A percentile compares a stretch with the other conserved stretches of the same genome.
Evolutionary conservation across 495 filamentous ascomycete genomes (phyloP).

Genomic region (Xylaria intraflava): DNA sequence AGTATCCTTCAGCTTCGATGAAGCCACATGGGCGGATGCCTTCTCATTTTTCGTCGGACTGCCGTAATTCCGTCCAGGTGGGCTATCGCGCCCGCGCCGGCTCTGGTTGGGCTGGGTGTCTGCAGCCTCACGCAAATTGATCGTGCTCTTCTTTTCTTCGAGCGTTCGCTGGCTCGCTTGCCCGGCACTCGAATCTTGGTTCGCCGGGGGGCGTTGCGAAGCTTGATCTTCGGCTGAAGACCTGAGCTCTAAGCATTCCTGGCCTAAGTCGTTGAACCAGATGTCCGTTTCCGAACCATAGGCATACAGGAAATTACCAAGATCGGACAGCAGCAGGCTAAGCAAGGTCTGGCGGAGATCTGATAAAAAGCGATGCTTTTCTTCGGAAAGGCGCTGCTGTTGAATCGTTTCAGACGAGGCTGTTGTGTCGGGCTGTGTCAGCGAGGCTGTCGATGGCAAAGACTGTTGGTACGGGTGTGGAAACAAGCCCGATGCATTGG

Average conservation of each 20-base stretch:
- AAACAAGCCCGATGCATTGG: slow-evolving; percentile 43
- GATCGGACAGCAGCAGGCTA: slow-evolving; percentile 81
- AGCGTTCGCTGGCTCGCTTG: slow-evolving; percentile 47
- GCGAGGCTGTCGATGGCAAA: slow-evolving; percentile 33
- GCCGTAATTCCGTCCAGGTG: slow-evolving; percentile 32
- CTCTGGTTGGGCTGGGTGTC: slow-evolving; percentile 27
- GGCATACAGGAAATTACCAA: slow-evolving; percentile 77
- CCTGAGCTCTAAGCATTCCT: slow-evolving; percentile 69
- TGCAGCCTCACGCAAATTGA: slow-evolving; percentile 40
- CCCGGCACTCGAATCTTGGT: slow-evolving; percentile 31
- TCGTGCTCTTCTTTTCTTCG: slow-evolving; percentile 54
- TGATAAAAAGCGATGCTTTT: slow-evolving; percentile 60
- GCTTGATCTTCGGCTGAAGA: slow-evolving; percentile 52
- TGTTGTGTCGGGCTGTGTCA: slow-evolving; percentile 45
- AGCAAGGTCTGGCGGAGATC: slow-evolving; percentile 74
- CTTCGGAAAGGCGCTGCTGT: slow-evolving; percentile 45
- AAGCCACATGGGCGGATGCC: slow-evolving; percentile 27
- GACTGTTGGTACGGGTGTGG: slow-evolving; percentile 33
- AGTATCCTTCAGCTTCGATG: slow-evolving; percentile 34
- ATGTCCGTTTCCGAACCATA: slow-evolving; percentile 87
- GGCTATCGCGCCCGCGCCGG: slow-evolving; percentile 22
- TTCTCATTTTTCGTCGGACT: slow-evolving; percentile 39
- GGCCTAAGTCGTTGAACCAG: slow-evolving; percentile 75
- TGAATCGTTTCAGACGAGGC: slow-evolving; percentile 55
- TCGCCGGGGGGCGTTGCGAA: slow-evolving; percentile 30